Evolutionary conservation across 1,139 yeast species (phyloP), one percentile per base, ranked within the genome.

Genomic region (Scheffersomyces segobiensis): DNA sequence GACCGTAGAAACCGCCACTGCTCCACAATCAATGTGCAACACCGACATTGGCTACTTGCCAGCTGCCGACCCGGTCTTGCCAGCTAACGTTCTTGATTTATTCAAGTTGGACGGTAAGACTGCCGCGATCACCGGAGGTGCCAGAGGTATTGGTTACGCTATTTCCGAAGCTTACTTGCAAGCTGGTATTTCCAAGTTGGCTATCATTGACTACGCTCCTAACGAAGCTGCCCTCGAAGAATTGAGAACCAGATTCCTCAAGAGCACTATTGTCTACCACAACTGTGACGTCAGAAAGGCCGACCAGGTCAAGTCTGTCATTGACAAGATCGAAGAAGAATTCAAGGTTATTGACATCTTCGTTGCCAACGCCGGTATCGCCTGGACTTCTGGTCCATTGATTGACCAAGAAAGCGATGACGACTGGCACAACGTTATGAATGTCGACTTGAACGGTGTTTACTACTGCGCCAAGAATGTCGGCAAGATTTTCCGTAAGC

Each of bases 341-440:
- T 80, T 80, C 60, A 72, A 75, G 19, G 72, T 72, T 26, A 76
- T 84, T 56, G 87, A 84, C 65, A 80, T 82, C 39, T 81, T 82
- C 57, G 82, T 83, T 54, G 84, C 85, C 59, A 83, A 83, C 64
- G 86, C 87, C 17, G 87, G 86, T 32, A 73, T 81, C 53, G 83
- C 82, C 49, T 80, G 82, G 76, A 77, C 81, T 47, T 68, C 76
- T 3, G 79, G 80, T 22, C 68, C 67, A 51, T 62, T 78, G 62
- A 74, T 78, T 57, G 80, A 77, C 58, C 76, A 72, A 49, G 78
- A 75, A 32, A 70, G 71, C 58, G 83, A 86, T 57, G 76, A 73
- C 55, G 78, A 75, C 63, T 80, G 83, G 83, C 77, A 72, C 63
- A 76, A 79, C 54, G 81, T 79, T 58, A 73, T 79, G 68, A 73